Base-by-base conservation (phyloP, 2,329 filamentous ascomycete species). In the Diaporthe capsici region DNA sequence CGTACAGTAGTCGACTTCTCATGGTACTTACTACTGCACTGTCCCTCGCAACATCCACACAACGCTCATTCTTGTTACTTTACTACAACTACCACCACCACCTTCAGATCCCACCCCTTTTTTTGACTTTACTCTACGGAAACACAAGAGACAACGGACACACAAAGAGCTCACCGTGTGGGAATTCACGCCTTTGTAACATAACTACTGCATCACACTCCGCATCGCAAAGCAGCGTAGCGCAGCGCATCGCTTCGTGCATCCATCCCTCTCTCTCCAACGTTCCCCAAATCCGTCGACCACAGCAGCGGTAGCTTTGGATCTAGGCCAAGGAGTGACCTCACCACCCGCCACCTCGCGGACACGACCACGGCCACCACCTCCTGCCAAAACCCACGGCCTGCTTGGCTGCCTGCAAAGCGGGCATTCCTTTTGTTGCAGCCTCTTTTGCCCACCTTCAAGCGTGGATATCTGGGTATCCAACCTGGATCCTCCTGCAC, bases 251-350 rank as follows among this genome's bases (percentile, higher is more conserved):
- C 47, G 31, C 49, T 55, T 53, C 65, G 65, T 65, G 71, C 58
- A 63, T 39, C 71, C 44, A 73, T 44, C 71, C 44, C 49, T 70
- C 71, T 70, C 71, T 65, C 71, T 73, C 71, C 71, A 73, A 73
- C 31, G 44, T 73, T 65, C 71, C 44, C 71, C 57, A 73, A 73
- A 63, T 73, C 31, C 58, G 57, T 73, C 31, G 47, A 55, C 58
- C 71, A 73, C 58, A 55, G 71, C 58, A 65, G 57, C 71, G 58
- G 71, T 73, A 73, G 37, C 57, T 72, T 42, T 63, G 42, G 58
- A 47, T 73, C 44, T 72, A 53, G 58, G 60, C 71, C 28, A 34
- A 37, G 49, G n/a, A 49, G 57, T 72, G 71, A 72, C 71, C 71
- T 72, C 71, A 72, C 70, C 70, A 72, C 71, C 71, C 57, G 71